These are phyloP conservation scores for Ganoderma resinaceum DNA, from an alignment of 1,284 basidiomycete species.

Conservation along the genomic window DNA sequence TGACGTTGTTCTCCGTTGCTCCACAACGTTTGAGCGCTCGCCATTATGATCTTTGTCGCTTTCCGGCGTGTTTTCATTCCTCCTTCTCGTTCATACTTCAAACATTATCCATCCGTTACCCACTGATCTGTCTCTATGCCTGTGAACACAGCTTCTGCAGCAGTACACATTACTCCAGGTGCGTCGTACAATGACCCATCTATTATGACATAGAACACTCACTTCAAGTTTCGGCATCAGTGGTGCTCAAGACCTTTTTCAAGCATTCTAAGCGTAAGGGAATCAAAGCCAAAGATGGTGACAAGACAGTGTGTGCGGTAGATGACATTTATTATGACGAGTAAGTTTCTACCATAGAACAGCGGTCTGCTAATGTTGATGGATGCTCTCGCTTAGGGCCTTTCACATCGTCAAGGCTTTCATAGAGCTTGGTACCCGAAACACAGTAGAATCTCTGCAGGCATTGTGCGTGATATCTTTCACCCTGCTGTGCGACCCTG, in stretches of 20 bases:
- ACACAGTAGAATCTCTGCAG: conserved; percentile 68
- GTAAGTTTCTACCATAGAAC: conserved; percentile 42
- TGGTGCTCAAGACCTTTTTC: conserved; percentile 64
- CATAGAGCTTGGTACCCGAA: conserved; percentile 63
- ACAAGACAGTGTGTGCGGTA: conserved; percentile 48
- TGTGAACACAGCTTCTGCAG: conserved; percentile 58
- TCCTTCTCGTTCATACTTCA: background rate
- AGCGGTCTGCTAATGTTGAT: background rate
- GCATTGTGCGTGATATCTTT: conserved; percentile 49
- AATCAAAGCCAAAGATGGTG: conserved; percentile 47
- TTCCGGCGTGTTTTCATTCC: background rate
- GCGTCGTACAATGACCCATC: conserved; percentile 17
- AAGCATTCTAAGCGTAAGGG: conserved; percentile 61
- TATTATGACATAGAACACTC: background rate
- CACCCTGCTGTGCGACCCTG: background rate
- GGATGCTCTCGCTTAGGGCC: conserved; percentile 45
- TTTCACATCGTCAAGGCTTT: conserved; percentile 75
- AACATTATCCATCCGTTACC: background rate
- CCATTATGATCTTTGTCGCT: background rate
- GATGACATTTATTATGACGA: conserved; percentile 72
- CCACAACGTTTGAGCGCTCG: background rate
- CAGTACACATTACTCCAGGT: conserved; percentile 62
- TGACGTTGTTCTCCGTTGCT: background rate
- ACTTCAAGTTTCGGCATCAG: conserved; percentile 34
- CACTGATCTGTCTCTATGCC: conserved; percentile 47